Evolutionary conservation across 2,329 filamentous ascomycete genomes (phyloP).

Genomic region (Aspergillus novoparasiticus): DNA sequence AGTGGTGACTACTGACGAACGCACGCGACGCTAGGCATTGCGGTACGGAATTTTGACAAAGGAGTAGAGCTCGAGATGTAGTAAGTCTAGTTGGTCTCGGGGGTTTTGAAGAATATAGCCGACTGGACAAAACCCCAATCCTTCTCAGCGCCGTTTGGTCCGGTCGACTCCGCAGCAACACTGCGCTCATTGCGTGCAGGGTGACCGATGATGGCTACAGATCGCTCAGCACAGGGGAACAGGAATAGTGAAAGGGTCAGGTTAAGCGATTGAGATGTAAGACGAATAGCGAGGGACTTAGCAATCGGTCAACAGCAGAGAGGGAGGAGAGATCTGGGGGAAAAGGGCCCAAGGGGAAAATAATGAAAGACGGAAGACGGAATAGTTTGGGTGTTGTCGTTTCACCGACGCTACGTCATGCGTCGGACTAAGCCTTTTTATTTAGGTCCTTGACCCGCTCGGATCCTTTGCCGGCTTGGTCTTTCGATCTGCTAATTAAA

Average conservation of each 20-base stretch:
- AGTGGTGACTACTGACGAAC: slow-evolving; percentile 24
- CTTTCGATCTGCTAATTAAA: neutral
- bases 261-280: neutral
- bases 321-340: neutral
- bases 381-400: neutral
- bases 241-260: neutral
- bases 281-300: slow-evolving; percentile 1
- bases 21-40: slow-evolving; percentile 26
- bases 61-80: slow-evolving; percentile 23
- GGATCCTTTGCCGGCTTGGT: slow-evolving; percentile 10
- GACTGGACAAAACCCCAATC: slow-evolving; percentile 26
- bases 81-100: slow-evolving; percentile 14
- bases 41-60: slow-evolving; percentile 22
- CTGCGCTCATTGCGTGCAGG: slow-evolving; percentile 32
- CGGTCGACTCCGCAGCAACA: slow-evolving; percentile 34
- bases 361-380: neutral
- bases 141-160: slow-evolving; percentile 30
- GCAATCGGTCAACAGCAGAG: neutral
- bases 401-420: slow-evolving; percentile 12
- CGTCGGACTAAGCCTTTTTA: slow-evolving; percentile 4
- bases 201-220: neutral
- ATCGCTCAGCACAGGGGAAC: neutral
- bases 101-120: slow-evolving; percentile 21
- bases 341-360: neutral
- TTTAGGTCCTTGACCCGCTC: slow-evolving; percentile 6